A percentile compares a stretch with the other conserved stretches of the same genome.
These are phyloP conservation scores for Geotrichum aggregatum DNA, from an alignment of 1,139 yeast genomes.

Conservation along the genomic window DNA sequence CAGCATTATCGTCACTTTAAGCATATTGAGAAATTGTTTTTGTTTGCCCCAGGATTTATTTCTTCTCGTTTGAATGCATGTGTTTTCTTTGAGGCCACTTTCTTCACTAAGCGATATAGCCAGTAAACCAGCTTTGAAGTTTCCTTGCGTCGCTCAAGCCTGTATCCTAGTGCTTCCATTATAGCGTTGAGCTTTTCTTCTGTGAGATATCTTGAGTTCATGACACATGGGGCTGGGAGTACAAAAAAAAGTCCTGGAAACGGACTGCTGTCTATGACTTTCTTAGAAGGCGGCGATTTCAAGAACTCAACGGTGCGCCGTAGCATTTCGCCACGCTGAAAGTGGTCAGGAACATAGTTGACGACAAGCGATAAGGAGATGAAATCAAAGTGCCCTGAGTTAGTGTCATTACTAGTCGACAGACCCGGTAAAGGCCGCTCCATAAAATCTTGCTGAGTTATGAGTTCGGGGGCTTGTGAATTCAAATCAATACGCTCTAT, in stretches of 20 bases:
- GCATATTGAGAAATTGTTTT: conserved; percentile 32
- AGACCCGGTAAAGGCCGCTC: conserved; percentile 57
- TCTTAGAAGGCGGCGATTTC: conserved; percentile 32
- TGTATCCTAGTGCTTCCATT: conserved; percentile 59
- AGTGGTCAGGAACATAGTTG: conserved; percentile 77
- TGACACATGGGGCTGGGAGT: conserved; percentile 79
- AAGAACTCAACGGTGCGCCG: conserved; percentile 56
- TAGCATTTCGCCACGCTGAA: conserved; percentile 74
- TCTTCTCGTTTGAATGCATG: conserved; percentile 26
- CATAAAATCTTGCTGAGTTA: conserved; percentile 80
- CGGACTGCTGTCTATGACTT: conserved; percentile 20
- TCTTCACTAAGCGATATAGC: conserved; percentile 40
- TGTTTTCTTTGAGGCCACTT: conserved; percentile 12
- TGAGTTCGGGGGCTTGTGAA: conserved; percentile 63
- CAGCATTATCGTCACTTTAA: neutral
- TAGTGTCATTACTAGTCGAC: conserved; percentile 39
- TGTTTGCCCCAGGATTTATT: conserved; percentile 30
- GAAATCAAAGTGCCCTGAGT: conserved; percentile 47
- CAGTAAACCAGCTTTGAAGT: conserved; percentile 78
- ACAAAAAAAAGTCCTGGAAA: conserved; percentile 60
- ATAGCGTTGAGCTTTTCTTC: conserved; percentile 45
- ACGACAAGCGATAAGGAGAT: conserved; percentile 82
- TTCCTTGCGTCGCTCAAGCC: conserved; percentile 46
- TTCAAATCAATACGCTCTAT: conserved; percentile 72
- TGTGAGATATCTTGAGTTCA: conserved; percentile 74